Conservation (phyloP, 2,329 filamentous ascomycete genomes). For the Thelonectria discophora region DNA sequence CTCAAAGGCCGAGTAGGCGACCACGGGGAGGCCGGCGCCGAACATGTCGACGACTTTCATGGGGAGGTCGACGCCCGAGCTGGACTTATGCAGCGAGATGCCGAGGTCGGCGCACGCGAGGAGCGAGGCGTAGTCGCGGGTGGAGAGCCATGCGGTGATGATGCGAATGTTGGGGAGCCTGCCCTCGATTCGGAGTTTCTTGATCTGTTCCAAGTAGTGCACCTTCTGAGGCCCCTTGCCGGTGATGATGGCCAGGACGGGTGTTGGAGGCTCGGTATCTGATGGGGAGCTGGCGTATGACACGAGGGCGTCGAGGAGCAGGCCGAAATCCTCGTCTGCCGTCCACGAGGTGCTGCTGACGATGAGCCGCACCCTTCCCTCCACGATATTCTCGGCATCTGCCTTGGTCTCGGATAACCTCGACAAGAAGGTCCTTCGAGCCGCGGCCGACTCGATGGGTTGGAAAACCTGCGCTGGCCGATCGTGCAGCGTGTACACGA, state of each 20-base stretch:
- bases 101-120: slow-evolving; percentile 89
- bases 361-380: slow-evolving; percentile 71
- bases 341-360: slow-evolving; percentile 98
- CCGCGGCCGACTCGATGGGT: slow-evolving; percentile 63
- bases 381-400: slow-evolving; percentile 66
- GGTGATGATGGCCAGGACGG: slow-evolving; percentile 90
- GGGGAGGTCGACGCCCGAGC: slow-evolving; percentile 91
- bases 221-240: slow-evolving; percentile 89
- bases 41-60: slow-evolving; percentile 99
- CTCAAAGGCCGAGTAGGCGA: slow-evolving; percentile 84
- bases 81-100: slow-evolving; percentile 90
- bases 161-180: slow-evolving; percentile 77
- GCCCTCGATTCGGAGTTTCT: slow-evolving; percentile 65
- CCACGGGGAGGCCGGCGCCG: slow-evolving; percentile 88
- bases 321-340: slow-evolving; percentile 90
- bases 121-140: slow-evolving; percentile 83
- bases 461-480: slow-evolving; percentile 85
- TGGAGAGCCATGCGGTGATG: slow-evolving; percentile 83
- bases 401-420: slow-evolving; percentile 70
- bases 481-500: slow-evolving; percentile 82
- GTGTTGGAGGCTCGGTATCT: slow-evolving; percentile 60
- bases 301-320: slow-evolving; percentile 85
- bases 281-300: slow-evolving; percentile 67
- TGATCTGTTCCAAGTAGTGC: slow-evolving; percentile 75
- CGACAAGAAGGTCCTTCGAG: slow-evolving; percentile 67